A percentile compares a stretch with the other conserved stretches of the same genome.
These are phyloP conservation scores for Aegilops sharonensis DNA, from an alignment of 176 grass and related monocot species.

Conservation along the genomic window DNA sequence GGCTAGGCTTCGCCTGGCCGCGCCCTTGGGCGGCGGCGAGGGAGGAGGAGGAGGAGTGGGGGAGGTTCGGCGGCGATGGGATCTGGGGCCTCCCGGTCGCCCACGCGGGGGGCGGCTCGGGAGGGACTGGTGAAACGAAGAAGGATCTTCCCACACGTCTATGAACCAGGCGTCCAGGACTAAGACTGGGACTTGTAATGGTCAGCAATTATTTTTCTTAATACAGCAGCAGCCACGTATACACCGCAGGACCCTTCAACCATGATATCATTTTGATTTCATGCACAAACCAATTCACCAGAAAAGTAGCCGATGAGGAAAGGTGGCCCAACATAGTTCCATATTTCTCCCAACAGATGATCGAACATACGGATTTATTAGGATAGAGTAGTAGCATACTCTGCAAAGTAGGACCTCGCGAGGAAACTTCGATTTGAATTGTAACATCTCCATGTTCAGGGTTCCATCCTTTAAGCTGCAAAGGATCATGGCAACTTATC, in stretches of 20 bases:
- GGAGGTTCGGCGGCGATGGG: too few species aligned
- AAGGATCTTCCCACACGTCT: background rate
- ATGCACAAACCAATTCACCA: background rate
- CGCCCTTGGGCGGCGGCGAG: too few species aligned
- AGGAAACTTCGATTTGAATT: constrained; percentile 87
- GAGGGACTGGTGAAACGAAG: too few species aligned
- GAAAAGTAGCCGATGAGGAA: background rate
- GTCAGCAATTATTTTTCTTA: background rate
- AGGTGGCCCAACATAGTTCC: background rate
- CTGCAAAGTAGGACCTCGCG: constrained; percentile 92
- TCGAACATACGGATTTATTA: background rate
- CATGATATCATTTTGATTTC: background rate
- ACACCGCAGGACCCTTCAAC: background rate
- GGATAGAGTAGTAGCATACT: constrained; percentile 46
- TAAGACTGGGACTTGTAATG: background rate
- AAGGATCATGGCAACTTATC: background rate
- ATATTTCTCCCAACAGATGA: background rate
- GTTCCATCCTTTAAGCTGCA: constrained; percentile 97
- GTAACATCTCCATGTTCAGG: constrained; percentile 89
- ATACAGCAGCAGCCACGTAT: background rate
- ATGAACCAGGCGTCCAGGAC: background rate
- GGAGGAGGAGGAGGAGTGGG: too few species aligned
- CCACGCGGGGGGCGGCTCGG: too few species aligned
- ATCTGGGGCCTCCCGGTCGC: too few species aligned
- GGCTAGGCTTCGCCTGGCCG: too few species aligned